phyloP scores from a whole-genome alignment of 139 green algal species.

The Chlamydomonas applanata region DNA sequence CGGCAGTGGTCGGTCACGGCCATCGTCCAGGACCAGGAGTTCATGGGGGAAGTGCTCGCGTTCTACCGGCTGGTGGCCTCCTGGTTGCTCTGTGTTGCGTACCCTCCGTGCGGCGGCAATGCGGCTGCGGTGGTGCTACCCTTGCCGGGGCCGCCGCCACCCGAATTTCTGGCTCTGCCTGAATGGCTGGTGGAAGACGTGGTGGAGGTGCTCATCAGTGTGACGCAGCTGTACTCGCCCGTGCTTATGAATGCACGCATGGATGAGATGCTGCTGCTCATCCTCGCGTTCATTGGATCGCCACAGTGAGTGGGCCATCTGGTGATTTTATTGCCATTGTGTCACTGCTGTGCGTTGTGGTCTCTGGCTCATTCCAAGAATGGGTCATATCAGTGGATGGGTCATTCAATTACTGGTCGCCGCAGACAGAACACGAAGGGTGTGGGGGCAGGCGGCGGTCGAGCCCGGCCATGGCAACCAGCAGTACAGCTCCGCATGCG shows the following conservation, averaged over 20 bases:
- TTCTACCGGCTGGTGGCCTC: conserved; percentile 70
- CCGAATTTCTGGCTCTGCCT: conserved; percentile 60
- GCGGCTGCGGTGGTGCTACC: conserved; percentile 44
- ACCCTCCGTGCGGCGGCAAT: neutral
- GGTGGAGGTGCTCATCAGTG: conserved; percentile 62
- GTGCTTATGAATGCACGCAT: conserved; percentile 30
- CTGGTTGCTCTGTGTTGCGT: conserved; percentile 73
- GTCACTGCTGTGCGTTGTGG: no score
- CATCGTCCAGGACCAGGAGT: conserved; percentile 46
- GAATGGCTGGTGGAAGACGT: conserved; percentile 93
- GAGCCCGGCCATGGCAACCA: conserved; percentile 56
- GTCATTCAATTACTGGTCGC: no score
- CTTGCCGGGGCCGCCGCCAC: conserved; percentile 53
- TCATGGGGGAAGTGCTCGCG: conserved; percentile 58
- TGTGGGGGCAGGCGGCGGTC: neutral
- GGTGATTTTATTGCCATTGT: no score
- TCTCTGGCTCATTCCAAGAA: no score
- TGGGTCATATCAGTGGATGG: no score
- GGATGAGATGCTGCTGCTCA: conserved; percentile 70
- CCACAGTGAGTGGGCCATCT: conserved; percentile 31
- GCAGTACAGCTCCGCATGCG: neutral
- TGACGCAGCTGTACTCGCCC: conserved; percentile 22
- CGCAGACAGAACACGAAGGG: neutral
- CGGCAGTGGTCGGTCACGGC: conserved; percentile 21
- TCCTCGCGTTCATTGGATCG: conserved; percentile 62